Percentiles rank a stretch among this genome's conserved stretches.
Conservation (phyloP, 306 rosid genomes). For the Spatholobus suberectus region DNA sequence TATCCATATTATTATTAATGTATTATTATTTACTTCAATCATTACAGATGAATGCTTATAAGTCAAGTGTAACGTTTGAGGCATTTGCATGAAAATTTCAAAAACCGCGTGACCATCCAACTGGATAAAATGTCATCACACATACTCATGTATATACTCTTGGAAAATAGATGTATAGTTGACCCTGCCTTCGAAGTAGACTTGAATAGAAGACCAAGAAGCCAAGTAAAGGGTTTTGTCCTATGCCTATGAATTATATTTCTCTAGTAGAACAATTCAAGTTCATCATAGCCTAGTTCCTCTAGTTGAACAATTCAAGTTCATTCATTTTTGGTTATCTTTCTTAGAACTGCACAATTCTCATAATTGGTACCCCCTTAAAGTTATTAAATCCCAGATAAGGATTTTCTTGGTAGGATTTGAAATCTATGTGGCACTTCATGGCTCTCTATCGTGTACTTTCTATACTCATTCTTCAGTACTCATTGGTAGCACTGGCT, state of each 20-base stretch:
- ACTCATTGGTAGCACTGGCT: conserved; percentile 51
- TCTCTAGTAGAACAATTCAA: conserved; percentile 16
- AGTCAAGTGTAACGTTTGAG: not conserved
- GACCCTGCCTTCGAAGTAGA: conserved; percentile 27
- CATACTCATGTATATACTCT: not conserved
- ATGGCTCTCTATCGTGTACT: conserved; percentile 50
- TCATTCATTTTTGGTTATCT: conserved; percentile 6
- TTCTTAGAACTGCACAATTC: conserved; percentile 32
- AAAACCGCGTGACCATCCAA: conserved; percentile 26
- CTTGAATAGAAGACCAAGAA: not conserved
- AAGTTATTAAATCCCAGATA: conserved; percentile 22
- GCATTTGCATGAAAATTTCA: conserved; percentile 30
- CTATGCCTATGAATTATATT: not conserved
- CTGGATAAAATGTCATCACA: not conserved
- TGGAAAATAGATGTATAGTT: conserved; percentile 24
- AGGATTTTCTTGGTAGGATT: conserved; percentile 21
- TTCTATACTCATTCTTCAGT: conserved; percentile 52
- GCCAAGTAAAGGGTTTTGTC: conserved; percentile 1
- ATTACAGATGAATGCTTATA: not conserved
- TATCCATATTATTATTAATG: not conserved
- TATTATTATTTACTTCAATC: not conserved
- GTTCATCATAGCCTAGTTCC: conserved; percentile 1
- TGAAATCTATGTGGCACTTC: conserved; percentile 53
- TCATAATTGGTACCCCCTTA: conserved; percentile 25
- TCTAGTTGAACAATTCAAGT: conserved; percentile 12